A percentile compares a stretch with the other conserved stretches of the same genome.
Conservation (phyloP, 2,329 filamentous ascomycete genomes). For the Diaporthe vexans region DNA sequence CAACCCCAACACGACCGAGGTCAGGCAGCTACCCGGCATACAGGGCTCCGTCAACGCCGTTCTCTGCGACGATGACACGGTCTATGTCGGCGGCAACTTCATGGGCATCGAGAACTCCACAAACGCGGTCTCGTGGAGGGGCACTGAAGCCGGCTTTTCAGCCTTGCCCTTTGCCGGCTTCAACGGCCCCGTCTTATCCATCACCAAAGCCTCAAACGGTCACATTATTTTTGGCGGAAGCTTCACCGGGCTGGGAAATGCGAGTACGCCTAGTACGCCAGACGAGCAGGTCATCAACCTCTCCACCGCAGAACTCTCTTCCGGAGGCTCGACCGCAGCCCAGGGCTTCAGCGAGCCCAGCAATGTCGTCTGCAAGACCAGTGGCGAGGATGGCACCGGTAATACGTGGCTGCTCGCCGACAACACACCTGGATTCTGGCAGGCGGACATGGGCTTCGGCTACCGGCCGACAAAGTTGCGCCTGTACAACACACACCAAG, state of each 20-base stretch:
- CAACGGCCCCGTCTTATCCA: slow-evolving; percentile 91
- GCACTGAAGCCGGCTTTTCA: slow-evolving; percentile 75
- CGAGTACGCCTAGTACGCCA: slow-evolving; percentile 74
- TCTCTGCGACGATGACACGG: slow-evolving; percentile 82
- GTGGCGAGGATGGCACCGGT: slow-evolving; percentile 75
- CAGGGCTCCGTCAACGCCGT: slow-evolving; percentile 86
- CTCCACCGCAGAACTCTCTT: slow-evolving; percentile 79
- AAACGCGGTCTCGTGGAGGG: slow-evolving; percentile 92
- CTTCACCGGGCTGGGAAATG: slow-evolving; percentile 90
- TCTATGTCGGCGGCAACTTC: slow-evolving; percentile 94
- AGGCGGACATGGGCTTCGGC: slow-evolving; percentile 84
- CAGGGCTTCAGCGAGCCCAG: slow-evolving; percentile 80
- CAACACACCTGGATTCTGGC: slow-evolving; percentile 83
- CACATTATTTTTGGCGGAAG: slow-evolving; percentile 93
- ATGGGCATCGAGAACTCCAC: slow-evolving; percentile 79
- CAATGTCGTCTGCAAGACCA: slow-evolving; percentile 86
- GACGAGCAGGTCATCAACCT: slow-evolving; percentile 89
- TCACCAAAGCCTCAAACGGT: slow-evolving; percentile 82
- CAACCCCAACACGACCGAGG: slow-evolving; percentile 77
- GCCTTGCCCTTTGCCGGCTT: slow-evolving; percentile 93
- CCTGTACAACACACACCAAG: slow-evolving; percentile 87
- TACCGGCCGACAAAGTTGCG: slow-evolving; percentile 90
- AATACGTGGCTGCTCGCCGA: slow-evolving; percentile 88
- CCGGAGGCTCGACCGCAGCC: slow-evolving; percentile 72
- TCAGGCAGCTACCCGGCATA: slow-evolving; percentile 84